Percentiles rank a stretch among this genome's conserved stretches.
Evolutionary conservation across 2,329 filamentous ascomycete species (phyloP).

Genomic region (Emmonsiellopsis sp.): DNA sequence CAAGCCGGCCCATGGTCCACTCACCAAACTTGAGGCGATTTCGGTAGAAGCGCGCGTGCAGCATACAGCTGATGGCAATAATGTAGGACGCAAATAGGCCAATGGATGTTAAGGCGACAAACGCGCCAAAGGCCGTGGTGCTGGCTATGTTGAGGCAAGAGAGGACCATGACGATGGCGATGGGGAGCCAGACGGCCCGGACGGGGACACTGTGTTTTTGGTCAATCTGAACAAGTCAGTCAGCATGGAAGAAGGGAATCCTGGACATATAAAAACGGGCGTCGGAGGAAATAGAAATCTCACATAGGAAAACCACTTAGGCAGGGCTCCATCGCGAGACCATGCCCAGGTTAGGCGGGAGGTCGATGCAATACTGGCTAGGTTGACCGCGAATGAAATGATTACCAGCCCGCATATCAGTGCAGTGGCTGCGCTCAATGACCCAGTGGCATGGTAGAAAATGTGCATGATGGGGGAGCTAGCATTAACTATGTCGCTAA

Average conservation of each 20-base stretch:
- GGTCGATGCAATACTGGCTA: conserved; percentile 37
- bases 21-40: conserved; percentile 17
- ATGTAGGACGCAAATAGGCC: conserved; percentile 32
- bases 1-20: conserved; percentile 23
- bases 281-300: neutral
- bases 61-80: conserved; percentile 28
- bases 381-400: conserved; percentile 30
- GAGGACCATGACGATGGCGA: conserved; percentile 23
- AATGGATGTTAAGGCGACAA: conserved; percentile 29
- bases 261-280: neutral
- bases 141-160: conserved; percentile 32
- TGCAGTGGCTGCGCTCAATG: conserved; percentile 30
- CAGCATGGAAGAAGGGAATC: neutral
- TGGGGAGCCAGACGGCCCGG: conserved; percentile 27
- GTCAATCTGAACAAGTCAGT: conserved; percentile 20
- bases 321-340: conserved; percentile 39
- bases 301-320: conserved; percentile 26
- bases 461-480: conserved; percentile 37
- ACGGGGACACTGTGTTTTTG: conserved; percentile 25
- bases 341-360: conserved; percentile 43
- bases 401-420: conserved; percentile 31
- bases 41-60: conserved; percentile 22
- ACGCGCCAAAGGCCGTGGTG: conserved; percentile 29
- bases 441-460: conserved; percentile 31
- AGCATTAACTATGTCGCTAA: conserved; percentile 23